Base-by-base conservation (phyloP, 2,329 filamentous ascomycete genomes). In the Neophaeococcomyces mojaviensis region DNA sequence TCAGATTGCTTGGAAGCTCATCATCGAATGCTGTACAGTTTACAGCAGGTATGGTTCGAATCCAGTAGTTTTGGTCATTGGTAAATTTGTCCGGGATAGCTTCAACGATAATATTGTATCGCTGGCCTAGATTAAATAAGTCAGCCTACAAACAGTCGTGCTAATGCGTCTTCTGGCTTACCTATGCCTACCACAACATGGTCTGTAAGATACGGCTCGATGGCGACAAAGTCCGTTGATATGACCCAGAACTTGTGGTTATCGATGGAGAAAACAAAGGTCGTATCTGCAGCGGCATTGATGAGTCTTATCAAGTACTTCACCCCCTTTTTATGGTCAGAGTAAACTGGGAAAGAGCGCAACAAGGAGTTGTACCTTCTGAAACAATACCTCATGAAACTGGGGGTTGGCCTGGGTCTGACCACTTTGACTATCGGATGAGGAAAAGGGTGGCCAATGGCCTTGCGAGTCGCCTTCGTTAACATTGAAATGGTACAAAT, bases 231-330 rank as follows among this genome's bases (percentile, higher is more conserved):
- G 39, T 59, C 57, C 2, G 49, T 30, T 10, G 18, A 33, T 30
- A 59, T 41, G 8, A 59, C 48, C 40, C 48, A 13, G 2, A 59
- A 42, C 13, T 37, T 44, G 44, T 59, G 58, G 18, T 55, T 52
- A 46, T 59, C 58, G 42, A 59, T 55, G 5, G 49, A 51, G 40
- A 59, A 55, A 32, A 51, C 44, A 20, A 57, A 55, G 12, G 36
- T 49, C 4, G 48, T 48, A 10, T 55, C 52, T 7, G 48, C 44
- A 12, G 49, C 44, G 2, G 54, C 49, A 35, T 59, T 59, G 38
- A 58, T 59, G 13, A 59, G 36, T 10, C 52, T 42, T n/a, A 59
- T 24, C 12, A 48, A 33, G 32, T 52, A 45, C 16, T 31, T 18
- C 33, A 35, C 36, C 10, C 47, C 37, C 13, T 38, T 15, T 20